These are phyloP conservation scores for Backusella tarrabulga DNA, from an alignment of 192 early-diverging fungal species.

Conservation along the genomic window DNA sequence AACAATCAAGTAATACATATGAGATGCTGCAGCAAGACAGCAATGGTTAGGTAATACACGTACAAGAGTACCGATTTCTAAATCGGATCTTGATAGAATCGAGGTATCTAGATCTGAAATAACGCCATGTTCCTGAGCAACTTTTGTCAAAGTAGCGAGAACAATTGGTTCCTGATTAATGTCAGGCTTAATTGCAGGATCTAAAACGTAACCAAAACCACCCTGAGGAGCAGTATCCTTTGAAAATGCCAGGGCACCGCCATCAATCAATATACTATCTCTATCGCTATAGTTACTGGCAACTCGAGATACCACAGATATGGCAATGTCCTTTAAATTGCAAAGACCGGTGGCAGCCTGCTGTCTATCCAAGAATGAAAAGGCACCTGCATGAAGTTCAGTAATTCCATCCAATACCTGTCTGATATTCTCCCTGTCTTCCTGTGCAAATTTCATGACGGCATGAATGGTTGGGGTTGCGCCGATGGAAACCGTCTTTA, in stretches of 20 bases:
- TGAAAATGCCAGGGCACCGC: slow-evolving; percentile 33
- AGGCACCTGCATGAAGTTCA: slow-evolving; percentile 36
- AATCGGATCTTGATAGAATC: slow-evolving; percentile 6
- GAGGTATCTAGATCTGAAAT: slow-evolving; percentile 18
- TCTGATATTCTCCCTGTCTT: slow-evolving; percentile 7
- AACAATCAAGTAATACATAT: slow-evolving; percentile 28
- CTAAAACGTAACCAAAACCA: slow-evolving; percentile 24
- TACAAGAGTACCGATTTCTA: slow-evolving; percentile 19
- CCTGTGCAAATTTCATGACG: not conserved
- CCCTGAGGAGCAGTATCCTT: slow-evolving; percentile 37
- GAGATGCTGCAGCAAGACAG: slow-evolving; percentile 32
- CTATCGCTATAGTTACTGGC: slow-evolving; percentile 29
- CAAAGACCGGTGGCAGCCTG: slow-evolving; percentile 25
- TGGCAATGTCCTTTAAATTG: slow-evolving; percentile 15
- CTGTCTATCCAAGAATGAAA: slow-evolving; percentile 32
- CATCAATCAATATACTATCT: slow-evolving; percentile 29
- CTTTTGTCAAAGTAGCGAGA: slow-evolving; percentile 13
- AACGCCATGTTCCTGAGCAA: slow-evolving; percentile 38
- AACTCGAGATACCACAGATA: slow-evolving; percentile 27
- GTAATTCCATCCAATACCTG: slow-evolving; percentile 22
- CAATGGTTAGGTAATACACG: slow-evolving; percentile 33
- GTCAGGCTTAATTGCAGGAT: not conserved
- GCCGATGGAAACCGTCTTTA: slow-evolving; percentile 25
- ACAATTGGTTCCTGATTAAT: not conserved
- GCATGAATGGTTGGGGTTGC: slow-evolving; percentile 35